phyloP scores from a whole-genome alignment of 2,329 filamentous ascomycete genomes.

The Aspergillus udagawae region DNA sequence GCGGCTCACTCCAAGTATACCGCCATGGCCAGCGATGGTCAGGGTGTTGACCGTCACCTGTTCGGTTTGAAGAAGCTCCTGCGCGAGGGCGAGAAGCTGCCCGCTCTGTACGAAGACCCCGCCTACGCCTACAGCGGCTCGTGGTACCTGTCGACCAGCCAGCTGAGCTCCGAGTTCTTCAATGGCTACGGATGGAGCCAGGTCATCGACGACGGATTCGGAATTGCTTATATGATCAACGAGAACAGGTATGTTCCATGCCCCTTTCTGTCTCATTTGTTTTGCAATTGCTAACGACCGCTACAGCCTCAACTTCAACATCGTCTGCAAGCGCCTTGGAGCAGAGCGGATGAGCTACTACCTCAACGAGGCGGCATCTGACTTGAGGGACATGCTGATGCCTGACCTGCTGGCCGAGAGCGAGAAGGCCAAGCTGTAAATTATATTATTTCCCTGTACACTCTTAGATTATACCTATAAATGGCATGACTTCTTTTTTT shows the following conservation, averaged over 20 bases:
- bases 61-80: conserved; percentile 93
- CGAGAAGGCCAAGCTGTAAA: conserved; percentile 82
- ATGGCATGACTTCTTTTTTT: background rate
- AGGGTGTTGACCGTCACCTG: conserved; percentile 93
- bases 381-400: conserved; percentile 81
- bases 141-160: conserved; percentile 86
- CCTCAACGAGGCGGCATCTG: conserved; percentile 85
- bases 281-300: conserved; percentile 8
- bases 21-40: conserved; percentile 79
- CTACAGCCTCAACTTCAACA: conserved; percentile 88
- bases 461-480: background rate
- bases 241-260: conserved; percentile 70
- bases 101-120: conserved; percentile 80
- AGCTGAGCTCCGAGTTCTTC: conserved; percentile 94
- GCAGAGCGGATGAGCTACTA: conserved; percentile 94
- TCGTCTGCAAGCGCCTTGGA: conserved; percentile 89
- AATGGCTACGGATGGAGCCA: conserved; percentile 99
- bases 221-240: conserved; percentile 99
- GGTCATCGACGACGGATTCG: conserved; percentile 92
- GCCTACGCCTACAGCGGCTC: conserved; percentile 77
- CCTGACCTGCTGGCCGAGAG: conserved; percentile 64
- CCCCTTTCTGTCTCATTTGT: background rate
- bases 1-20: conserved; percentile 88
- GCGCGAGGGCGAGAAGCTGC: conserved; percentile 72
- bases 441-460: background rate